Base-by-base conservation (phyloP, 2,329 filamentous ascomycete genomes). In the Periconia macrospinosa region DNA sequence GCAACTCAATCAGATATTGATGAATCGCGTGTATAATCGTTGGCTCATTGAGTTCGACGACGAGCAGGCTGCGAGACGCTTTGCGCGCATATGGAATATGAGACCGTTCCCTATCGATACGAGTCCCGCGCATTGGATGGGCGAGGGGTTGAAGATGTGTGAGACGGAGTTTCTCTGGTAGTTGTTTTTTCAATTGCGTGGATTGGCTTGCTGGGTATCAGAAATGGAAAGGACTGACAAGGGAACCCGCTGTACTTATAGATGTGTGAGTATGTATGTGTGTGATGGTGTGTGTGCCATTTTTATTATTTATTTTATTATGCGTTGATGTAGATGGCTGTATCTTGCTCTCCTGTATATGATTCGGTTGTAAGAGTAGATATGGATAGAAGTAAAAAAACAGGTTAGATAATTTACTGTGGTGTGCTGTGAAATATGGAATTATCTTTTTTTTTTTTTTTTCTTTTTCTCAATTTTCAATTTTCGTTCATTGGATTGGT, bases 11-110 rank as follows among this genome's bases (percentile, higher is more conserved):
- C 62, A 59, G 58, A 64, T 68, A 10, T 51, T 71, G 9, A 71
- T 72, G 65, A 66, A 70, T 53, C 66, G 74, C 40, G 60, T 71
- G 53, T 76, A 72, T 42, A 74, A 64, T 35, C 73, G 81, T 41
- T 84, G 83, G 73, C 73, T 87, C 14, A 61, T 87, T 19, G 78
- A 80, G 5, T 86, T 89, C 55, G 65, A 75, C 14, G 81, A 81
- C n/a, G 74, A 79, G 47, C 72, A 74, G 10, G 83, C 84, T 56
- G 84, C 84, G 18, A 78, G 76, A 50, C 70, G 79, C 56, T 84
- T 83, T 68, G 75, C 78, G 3, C 63, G 74, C 45, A 70, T 77
- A 53, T 86, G 83, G 83, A 80, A 85, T 71, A 68, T 78, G 41
- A 73, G 75, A 49, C 70, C 74, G 20, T 70, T 83, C 58, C 76